phyloP scores from a whole-genome alignment of 129 eudicot species.

The Flaveria trinervia region DNA sequence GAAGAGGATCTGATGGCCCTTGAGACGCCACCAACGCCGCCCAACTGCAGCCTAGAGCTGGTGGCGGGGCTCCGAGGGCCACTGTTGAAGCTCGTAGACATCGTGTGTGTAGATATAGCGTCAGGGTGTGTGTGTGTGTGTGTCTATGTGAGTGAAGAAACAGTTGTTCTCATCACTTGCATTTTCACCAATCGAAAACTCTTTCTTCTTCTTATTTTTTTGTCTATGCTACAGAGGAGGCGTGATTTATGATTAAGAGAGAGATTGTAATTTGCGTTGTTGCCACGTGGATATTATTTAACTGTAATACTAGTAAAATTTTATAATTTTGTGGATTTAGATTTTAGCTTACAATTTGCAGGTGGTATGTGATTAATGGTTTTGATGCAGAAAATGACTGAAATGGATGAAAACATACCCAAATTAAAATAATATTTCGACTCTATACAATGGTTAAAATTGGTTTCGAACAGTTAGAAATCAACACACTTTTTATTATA shows the following conservation, averaged over 20 bases:
- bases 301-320: background rate
- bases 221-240: constrained; percentile 1
- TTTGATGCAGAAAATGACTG: too few species aligned
- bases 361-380: too few species aligned
- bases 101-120: constrained; percentile 37
- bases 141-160: constrained; percentile 29
- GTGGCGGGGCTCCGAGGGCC: constrained; percentile 69
- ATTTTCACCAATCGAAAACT: constrained; percentile 40
- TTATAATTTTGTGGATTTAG: background rate
- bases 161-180: constrained; percentile 35
- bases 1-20: constrained; percentile 86
- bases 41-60: constrained; percentile 64
- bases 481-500: too few species aligned
- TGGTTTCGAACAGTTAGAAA: too few species aligned
- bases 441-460: too few species aligned
- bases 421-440: too few species aligned
- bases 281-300: constrained; percentile 20
- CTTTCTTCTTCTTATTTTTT: background rate
- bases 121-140: constrained; percentile 6
- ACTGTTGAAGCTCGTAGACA: constrained; percentile 67
- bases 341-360: background rate
- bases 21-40: constrained; percentile 50
- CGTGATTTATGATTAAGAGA: constrained; percentile 29
- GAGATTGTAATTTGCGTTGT: constrained; percentile 22
- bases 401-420: too few species aligned